These are phyloP conservation scores for Aspergillus cejpii DNA, from an alignment of 2,329 filamentous ascomycete species.

Conservation along the genomic window DNA sequence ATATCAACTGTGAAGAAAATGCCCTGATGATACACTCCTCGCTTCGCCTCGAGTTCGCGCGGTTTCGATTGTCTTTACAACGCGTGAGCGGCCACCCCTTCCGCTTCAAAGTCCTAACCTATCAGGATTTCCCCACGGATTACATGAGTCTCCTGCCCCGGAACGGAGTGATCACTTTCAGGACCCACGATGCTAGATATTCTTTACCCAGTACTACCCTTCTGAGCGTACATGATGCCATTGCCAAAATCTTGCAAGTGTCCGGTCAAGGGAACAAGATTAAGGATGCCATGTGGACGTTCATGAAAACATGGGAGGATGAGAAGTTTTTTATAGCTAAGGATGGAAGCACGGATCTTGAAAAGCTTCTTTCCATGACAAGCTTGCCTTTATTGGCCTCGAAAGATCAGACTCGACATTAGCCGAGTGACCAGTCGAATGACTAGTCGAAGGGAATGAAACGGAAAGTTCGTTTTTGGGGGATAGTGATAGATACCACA, in stretches of 20 bases:
- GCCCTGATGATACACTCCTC: slow-evolving; percentile 12
- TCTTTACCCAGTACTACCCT: slow-evolving; percentile 14
- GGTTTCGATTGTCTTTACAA: slow-evolving; percentile 15
- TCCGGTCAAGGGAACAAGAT: slow-evolving; percentile 16
- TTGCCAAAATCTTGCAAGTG: slow-evolving; percentile 17
- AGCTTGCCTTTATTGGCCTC: slow-evolving; percentile 10
- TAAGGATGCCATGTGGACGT: too few species aligned
- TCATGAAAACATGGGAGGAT: too few species aligned
- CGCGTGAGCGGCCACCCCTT: slow-evolving; percentile 12
- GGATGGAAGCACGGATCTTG: slow-evolving; percentile 13
- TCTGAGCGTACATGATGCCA: slow-evolving; percentile 16
- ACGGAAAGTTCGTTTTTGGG: background rate
- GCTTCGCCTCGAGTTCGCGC: slow-evolving; percentile 13
- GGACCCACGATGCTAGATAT: slow-evolving; percentile 10
- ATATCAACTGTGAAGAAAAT: slow-evolving; percentile 15
- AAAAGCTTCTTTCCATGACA: slow-evolving; percentile 14
- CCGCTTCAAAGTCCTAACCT: slow-evolving; percentile 16
- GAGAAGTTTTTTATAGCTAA: slow-evolving; percentile 6
- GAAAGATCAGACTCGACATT: background rate
- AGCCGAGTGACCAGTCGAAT: background rate
- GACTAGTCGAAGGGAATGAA: background rate
- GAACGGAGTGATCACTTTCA: slow-evolving; percentile 14
- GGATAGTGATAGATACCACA: background rate
- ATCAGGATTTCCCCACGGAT: slow-evolving; percentile 5
- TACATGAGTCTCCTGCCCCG: slow-evolving; percentile 8